These are phyloP conservation scores for Cyphellophora europaea DNA, from an alignment of 2,329 filamentous ascomycete genomes.

Conservation along the genomic window DNA sequence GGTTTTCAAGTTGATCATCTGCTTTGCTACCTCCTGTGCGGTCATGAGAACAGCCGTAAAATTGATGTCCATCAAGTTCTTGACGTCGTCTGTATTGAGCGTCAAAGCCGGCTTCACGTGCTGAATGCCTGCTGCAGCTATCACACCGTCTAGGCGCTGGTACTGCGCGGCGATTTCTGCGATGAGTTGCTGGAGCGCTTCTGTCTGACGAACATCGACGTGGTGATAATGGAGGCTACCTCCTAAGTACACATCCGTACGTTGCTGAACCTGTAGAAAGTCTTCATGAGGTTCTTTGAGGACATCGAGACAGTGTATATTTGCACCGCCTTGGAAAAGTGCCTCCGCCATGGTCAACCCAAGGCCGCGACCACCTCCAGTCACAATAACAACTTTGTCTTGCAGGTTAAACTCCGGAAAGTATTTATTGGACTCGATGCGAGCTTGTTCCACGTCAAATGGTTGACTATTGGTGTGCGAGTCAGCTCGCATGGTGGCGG, in stretches of 20 bases:
- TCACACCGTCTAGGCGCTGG: slow-evolving; percentile 29
- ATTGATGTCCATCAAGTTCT: slow-evolving; percentile 24
- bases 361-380: slow-evolving; percentile 33
- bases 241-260: slow-evolving; percentile 26
- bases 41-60: slow-evolving; percentile 16
- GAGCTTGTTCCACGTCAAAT: no score
- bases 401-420: slow-evolving; percentile 34
- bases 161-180: slow-evolving; percentile 25
- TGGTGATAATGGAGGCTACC: slow-evolving; percentile 36
- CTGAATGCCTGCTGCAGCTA: slow-evolving; percentile 35
- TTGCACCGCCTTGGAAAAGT: slow-evolving; percentile 37
- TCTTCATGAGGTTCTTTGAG: slow-evolving; percentile 32
- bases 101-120: slow-evolving; percentile 31
- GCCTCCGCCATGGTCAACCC: slow-evolving; percentile 37
- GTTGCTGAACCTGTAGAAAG: slow-evolving; percentile 30
- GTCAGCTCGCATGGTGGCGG: no score
- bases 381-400: slow-evolving; percentile 31
- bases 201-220: slow-evolving; percentile 30
- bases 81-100: no score
- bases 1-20: slow-evolving; percentile 51
- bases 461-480: no score
- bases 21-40: slow-evolving; percentile 44
- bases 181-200: slow-evolving; percentile 26
- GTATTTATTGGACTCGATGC: no score
- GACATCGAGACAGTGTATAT: slow-evolving; percentile 40